These are phyloP conservation scores for Zangia roseola DNA, from an alignment of 768 basidiomycete genomes.

Conservation along the genomic window DNA sequence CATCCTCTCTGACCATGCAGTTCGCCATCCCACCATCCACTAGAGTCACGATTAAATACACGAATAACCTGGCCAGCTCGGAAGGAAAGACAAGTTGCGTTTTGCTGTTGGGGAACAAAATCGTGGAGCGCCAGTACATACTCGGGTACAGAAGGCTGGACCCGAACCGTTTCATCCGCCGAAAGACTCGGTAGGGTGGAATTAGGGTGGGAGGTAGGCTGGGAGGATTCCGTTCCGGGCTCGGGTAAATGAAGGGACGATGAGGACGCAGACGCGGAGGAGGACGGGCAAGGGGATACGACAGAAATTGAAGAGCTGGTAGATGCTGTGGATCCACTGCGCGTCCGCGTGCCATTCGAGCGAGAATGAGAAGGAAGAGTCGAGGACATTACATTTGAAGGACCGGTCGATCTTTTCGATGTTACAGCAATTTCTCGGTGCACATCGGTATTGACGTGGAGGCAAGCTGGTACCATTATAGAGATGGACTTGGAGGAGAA, in stretches of 20 bases:
- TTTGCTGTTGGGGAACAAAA: constrained; percentile 69
- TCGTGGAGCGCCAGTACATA: constrained; percentile 94
- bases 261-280: constrained; percentile 45
- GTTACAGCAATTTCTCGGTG: constrained; percentile 33
- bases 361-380: constrained; percentile 13
- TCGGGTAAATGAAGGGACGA: constrained; percentile 47
- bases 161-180: constrained; percentile 50
- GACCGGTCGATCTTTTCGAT: constrained; percentile 31
- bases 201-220: constrained; percentile 7
- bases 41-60: constrained; percentile 81
- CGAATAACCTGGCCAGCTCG: constrained; percentile 88
- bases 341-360: constrained; percentile 31
- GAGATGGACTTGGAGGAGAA: not conserved
- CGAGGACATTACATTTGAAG: constrained; percentile 29
- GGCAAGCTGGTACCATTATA: constrained; percentile 44
- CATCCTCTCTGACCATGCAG: constrained; percentile 86
- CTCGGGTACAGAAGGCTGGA: constrained; percentile 44
- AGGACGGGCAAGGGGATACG: constrained; percentile 54
- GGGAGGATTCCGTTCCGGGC: constrained; percentile 30
- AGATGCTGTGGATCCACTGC: constrained; percentile 57
- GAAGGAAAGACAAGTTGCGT: constrained; percentile 84
- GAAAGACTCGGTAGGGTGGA: constrained; percentile 42
- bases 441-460: constrained; percentile 49
- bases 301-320: constrained; percentile 56
- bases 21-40: constrained; percentile 99